Evolutionary conservation across 805 yeast species (phyloP), one percentile per base, ranked within the genome.

Genomic region (Myxozyma lipomycoides): DNA sequence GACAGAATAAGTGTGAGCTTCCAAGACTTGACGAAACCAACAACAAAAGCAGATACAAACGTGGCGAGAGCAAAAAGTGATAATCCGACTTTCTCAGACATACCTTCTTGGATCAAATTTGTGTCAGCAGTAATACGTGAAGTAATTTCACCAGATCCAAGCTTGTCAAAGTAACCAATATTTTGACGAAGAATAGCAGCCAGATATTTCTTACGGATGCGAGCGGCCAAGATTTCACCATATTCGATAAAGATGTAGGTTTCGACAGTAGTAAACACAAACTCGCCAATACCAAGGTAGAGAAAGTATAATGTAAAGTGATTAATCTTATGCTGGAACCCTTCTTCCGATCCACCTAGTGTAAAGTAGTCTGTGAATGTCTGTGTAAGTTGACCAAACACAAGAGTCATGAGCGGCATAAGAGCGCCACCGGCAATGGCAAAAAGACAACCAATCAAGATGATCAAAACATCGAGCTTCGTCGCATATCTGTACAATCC

Each of bases 101-200:
- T 70, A 21, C 73, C 75, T 37, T 69, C 74, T 51, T 72, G 75
- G 39, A 71, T 66, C 37, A 64, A 52, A 34, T 65, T 63, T 19
- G 74, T 71, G 43, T 70, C 74, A 22, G 67, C 65, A 38, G 73
- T 69, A 58, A 71, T 71, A n/a, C 75, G 67, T 9, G 74, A 65
- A 10, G 74, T 68, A 39, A 71, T 70, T 47, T 69, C 71, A 17
- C 75, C 75, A 10, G 73, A 65, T 9, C 75, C 75, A 5, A 71
- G 61, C 41, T 64, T 63, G 54, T 71, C 75, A 49, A 71, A 72
- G 48, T 66, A 72, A n/a, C 70, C 75, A 40, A 71, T 67, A 46
- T 71, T 71, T 50, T 71, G 75, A 35, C 71, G 62, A 40, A 71
- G 60, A 3, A 71, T 61, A 1, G 73, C 68, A 47, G 55, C 46